Evolutionary conservation across 2,329 filamentous ascomycete genomes (phyloP).

Genomic region (Nemania bipapillata): DNA sequence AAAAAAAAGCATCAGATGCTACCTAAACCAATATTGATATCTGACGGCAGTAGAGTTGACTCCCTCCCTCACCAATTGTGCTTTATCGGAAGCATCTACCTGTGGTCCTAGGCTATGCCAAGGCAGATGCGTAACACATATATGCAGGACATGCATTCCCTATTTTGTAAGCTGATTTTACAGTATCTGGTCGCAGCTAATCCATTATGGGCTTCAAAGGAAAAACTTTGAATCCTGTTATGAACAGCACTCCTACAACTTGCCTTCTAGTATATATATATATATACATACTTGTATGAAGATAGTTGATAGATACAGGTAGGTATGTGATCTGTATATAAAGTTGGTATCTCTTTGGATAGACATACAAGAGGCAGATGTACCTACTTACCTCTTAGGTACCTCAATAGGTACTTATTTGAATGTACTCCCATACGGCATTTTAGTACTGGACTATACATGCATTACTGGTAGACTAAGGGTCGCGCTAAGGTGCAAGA

Average conservation of each 20-base stretch:
- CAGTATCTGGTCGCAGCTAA: no score
- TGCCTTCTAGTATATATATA: no score
- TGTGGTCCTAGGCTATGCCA: neutral
- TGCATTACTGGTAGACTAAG: neutral
- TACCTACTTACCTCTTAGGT: neutral
- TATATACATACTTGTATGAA: no score
- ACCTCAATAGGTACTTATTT: neutral
- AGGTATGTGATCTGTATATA: no score
- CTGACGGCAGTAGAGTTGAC: neutral
- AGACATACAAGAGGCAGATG: no score
- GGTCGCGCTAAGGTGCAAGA: neutral
- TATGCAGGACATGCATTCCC: no score
- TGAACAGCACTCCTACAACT: no score
- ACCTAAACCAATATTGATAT: neutral
- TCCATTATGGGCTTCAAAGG: no score
- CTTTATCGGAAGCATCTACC: neutral
- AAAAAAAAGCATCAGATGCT: neutral
- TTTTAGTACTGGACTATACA: neutral
- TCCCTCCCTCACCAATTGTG: neutral
- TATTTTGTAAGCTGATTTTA: no score
- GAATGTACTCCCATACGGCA: neutral
- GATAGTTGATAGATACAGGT: no score
- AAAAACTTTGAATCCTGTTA: no score
- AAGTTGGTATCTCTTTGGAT: no score
- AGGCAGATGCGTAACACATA: neutral